Evolutionary conservation across 805 yeast genomes (phyloP), one percentile per base, ranked within the genome.

Genomic region (Blastobotrys attinorum): DNA sequence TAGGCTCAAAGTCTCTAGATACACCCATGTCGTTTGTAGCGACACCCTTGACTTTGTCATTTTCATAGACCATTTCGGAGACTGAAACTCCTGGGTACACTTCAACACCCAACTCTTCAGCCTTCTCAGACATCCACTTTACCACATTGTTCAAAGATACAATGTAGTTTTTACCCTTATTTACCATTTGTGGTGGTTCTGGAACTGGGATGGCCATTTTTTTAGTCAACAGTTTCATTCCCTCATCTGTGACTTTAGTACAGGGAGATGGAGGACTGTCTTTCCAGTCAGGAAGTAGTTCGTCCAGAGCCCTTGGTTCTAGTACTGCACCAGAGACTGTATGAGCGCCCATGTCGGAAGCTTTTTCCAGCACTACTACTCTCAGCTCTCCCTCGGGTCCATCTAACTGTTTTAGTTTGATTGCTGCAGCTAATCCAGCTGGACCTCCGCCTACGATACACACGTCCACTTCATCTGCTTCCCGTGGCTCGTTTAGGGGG

Each of bases 401-500:
- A 57, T 89, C 96, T 29, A 90, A 65, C 60, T 89, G 96, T 62
- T 92, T 92, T 47, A 87, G 69, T 52, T 76, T 74, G 49, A 92
- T 92, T 10, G 97, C 97, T 1, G 98, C 82, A 1, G 96, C 89
- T 40, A 92, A 68, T 2, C 98, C 98, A 1, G 97, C 94, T 4
- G 97, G 97, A 0, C 98, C 98, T 29, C 95, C 97, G 35, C 98
- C 98, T 2, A 92, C 95, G 41, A 92, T 87, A 56, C 95, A 84
- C 18, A 92, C 95, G 62, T 92, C 98, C 11, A 86, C 96, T 25
- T 77, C 75, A 58, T 92, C 98, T 11, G 72, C 75, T 4, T 84
- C 95, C 45, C 97, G 70, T 49, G 81, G 85, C 48, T 77, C 81
- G 8, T 39, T 32, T 8, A 32, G 21, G 22, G 36, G 20, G 5